Conservation (phyloP, 1,284 basidiomycete species). For the Ustilago bromivora region DNA sequence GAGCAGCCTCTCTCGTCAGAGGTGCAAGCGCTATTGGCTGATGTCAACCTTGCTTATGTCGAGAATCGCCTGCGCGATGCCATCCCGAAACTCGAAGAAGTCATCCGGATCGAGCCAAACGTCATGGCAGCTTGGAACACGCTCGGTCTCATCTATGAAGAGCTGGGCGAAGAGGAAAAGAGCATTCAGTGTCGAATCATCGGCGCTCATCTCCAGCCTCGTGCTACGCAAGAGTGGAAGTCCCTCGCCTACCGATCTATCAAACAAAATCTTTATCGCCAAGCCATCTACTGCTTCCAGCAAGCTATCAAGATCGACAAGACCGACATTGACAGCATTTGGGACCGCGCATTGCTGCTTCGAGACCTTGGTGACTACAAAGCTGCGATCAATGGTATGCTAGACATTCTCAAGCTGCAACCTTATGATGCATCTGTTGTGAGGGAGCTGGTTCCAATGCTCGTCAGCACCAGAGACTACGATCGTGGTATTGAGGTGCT, state of each 20-base stretch:
- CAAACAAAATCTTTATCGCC: constrained; percentile 79
- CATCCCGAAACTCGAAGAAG: constrained; percentile 85
- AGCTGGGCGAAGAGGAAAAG: constrained; percentile 77
- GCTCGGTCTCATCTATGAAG: constrained; percentile 82
- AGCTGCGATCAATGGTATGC: constrained; percentile 82
- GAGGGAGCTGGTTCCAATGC: constrained; percentile 81
- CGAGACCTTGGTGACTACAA: constrained; percentile 80
- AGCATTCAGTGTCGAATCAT: constrained; percentile 87
- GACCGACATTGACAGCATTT: constrained; percentile 84
- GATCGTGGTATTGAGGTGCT: constrained; percentile 77
- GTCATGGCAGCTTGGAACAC: constrained; percentile 87
- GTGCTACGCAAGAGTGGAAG: constrained; percentile 87
- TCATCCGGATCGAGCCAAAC: constrained; percentile 91
- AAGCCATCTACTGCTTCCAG: constrained; percentile 90
- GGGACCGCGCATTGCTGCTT: constrained; percentile 88
- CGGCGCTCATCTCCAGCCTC: constrained; percentile 84
- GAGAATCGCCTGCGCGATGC: constrained; percentile 79
- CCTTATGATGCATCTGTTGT: constrained; percentile 86
- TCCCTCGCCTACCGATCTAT: constrained; percentile 75
- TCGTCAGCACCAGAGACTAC: constrained; percentile 79
- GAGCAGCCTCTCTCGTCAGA: constrained; percentile 77
- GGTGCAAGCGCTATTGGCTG: constrained; percentile 82
- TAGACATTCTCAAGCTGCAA: constrained; percentile 80
- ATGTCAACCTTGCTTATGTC: constrained; percentile 88
- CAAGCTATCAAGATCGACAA: constrained; percentile 85